Evolutionary conservation across 2,329 filamentous ascomycete genomes (phyloP).

Genomic region (Ophiostoma montium): DNA sequence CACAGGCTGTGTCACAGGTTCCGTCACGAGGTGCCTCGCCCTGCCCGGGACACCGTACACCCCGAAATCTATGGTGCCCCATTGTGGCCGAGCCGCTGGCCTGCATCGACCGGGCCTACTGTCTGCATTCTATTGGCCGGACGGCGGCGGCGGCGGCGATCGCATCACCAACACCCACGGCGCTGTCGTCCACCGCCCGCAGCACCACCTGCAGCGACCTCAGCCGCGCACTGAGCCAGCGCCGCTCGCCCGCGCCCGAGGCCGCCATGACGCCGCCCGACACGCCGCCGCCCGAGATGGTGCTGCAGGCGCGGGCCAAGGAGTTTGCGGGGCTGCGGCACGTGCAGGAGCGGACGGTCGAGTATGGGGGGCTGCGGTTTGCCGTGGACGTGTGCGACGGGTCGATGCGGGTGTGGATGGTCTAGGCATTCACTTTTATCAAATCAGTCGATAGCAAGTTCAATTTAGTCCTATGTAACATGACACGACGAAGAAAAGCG

Average conservation of each 20-base stretch:
- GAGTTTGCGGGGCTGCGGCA: conserved; percentile 2
- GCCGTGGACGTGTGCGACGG: conserved; percentile 11
- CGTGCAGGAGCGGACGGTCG: background rate
- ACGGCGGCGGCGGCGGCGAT: background rate
- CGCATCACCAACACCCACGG: background rate
- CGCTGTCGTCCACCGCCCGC: no score
- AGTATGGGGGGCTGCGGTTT: conserved; percentile 5
- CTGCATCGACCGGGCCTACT: conserved; percentile 7
- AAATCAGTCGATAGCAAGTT: no score
- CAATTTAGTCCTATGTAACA: background rate
- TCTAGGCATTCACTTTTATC: no score
- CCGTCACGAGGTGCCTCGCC: background rate
- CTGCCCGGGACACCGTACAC: background rate
- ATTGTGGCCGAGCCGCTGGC: conserved; percentile 7
- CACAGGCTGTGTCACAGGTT: background rate
- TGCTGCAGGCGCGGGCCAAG: background rate
- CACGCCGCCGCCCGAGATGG: background rate
- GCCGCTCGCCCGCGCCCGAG: background rate
- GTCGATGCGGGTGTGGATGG: conserved; percentile 6
- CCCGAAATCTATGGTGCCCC: conserved; percentile 3
- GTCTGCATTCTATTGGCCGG: conserved; percentile 3
- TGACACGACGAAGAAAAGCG: background rate
- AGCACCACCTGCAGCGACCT: background rate
- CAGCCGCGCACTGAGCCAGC: background rate
- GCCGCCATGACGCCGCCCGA: conserved; percentile 1